Conservation (phyloP, 176 grass and related monocot species). For the Secale cereale region DNA sequence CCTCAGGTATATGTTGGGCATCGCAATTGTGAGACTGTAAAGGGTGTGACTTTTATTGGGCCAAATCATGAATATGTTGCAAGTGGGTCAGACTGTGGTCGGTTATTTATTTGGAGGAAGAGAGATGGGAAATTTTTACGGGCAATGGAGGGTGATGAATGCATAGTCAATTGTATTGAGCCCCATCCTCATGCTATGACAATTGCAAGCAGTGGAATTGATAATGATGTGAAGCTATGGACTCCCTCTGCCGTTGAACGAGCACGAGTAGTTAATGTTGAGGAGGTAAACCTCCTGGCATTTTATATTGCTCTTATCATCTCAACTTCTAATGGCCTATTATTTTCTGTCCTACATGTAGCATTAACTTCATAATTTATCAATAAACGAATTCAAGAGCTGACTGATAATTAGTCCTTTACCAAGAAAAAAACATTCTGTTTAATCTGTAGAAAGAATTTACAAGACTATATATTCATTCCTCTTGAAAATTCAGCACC, state of each 20-base stretch:
- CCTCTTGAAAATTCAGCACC: background rate
- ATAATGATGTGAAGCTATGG: conserved; percentile 91
- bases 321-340: conserved; percentile 4
- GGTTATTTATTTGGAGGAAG: conserved; percentile 91
- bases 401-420: background rate
- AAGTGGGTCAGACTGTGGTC: conserved; percentile 85
- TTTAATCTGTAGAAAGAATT: background rate
- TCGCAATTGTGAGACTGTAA: conserved; percentile 79
- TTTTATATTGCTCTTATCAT: background rate
- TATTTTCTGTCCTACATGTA: conserved; percentile 8
- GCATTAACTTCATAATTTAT: conserved; percentile 2
- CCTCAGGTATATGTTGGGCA: conserved; percentile 66
- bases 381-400: conserved; percentile 1
- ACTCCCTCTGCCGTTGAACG: conserved; percentile 63
- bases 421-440: background rate
- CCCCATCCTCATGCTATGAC: conserved; percentile 59
- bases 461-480: background rate
- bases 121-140: conserved; percentile 63
- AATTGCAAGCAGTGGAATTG: conserved; percentile 80
- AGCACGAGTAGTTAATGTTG: conserved; percentile 40
- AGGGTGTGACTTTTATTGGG: conserved; percentile 78
- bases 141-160: conserved; percentile 78
- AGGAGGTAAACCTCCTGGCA: conserved; percentile 56
- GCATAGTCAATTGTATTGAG: conserved; percentile 86
- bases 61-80: conserved; percentile 86